Conservation (phyloP, 352 stramenopile species). For the Phytophthora brassicae region DNA sequence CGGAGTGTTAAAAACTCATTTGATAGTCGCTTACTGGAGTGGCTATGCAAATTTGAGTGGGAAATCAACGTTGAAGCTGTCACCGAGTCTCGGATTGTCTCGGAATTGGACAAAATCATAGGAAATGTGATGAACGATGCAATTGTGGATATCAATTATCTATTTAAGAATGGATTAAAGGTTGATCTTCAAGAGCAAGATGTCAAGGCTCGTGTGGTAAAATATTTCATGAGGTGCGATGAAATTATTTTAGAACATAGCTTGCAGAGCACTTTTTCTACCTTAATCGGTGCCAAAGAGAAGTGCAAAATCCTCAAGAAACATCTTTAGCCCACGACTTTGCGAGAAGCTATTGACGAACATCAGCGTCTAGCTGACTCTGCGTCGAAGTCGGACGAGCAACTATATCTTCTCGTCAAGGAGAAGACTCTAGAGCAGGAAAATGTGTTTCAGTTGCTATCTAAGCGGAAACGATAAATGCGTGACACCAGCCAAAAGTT, state of each 20-base stretch:
- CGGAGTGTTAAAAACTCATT: slow-evolving; percentile 20
- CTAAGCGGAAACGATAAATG: not conserved
- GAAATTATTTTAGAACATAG: slow-evolving; percentile 24
- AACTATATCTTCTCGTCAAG: slow-evolving; percentile 11
- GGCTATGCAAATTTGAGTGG: slow-evolving; percentile 27
- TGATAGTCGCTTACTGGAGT: slow-evolving; percentile 16
- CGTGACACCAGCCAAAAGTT: not conserved
- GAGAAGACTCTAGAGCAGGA: slow-evolving; percentile 27
- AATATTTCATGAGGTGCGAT: slow-evolving; percentile 26
- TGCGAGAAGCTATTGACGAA: slow-evolving; percentile 7
- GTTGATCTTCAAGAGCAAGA: slow-evolving; percentile 23
- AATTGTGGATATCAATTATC: slow-evolving; percentile 6
- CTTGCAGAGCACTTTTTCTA: slow-evolving; percentile 16
- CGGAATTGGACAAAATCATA: slow-evolving; percentile 17
- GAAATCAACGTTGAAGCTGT: slow-evolving; percentile 18
- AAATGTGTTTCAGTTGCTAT: slow-evolving; percentile 3
- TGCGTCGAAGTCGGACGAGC: not conserved
- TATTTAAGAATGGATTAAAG: slow-evolving; percentile 18
- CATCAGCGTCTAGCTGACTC: slow-evolving; percentile 4
- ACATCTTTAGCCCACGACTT: slow-evolving; percentile 6
- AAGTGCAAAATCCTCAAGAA: slow-evolving; percentile 12
- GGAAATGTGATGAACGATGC: not conserved
- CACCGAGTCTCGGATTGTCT: slow-evolving; percentile 4
- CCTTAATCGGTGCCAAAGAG: not conserved
- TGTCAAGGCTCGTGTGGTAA: slow-evolving; percentile 21